Base-by-base conservation (phyloP, 495 filamentous ascomycete genomes). In the Penicillium ochrochloron region DNA sequence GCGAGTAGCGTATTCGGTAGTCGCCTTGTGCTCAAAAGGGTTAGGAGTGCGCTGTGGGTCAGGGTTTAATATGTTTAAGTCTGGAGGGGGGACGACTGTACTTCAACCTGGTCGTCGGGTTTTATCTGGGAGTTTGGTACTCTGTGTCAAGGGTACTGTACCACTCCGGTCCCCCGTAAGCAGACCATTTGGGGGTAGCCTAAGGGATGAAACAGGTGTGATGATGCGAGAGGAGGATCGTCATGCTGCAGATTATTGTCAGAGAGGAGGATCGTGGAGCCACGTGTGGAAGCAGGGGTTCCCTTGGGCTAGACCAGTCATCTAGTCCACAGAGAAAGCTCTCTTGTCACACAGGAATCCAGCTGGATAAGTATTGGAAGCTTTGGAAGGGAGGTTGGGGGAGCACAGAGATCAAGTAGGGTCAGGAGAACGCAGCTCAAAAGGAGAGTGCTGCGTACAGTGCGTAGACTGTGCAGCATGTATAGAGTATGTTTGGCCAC, bases 261-360 rank as follows among this genome's bases (percentile, higher is more conserved):
- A 6, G 31, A 31, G 59, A 29, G 31, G 50, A 55, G n/a, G 64
- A 70, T 59, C 63, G 57, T 60, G 65, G 64, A 64, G 69, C 69
- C 69, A 71, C 66, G 69, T 71, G 69, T 69, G 60, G 57, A 48
- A 52, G 53, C 52, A 55, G 57, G 63, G 48, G 19, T 46, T 25
- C 44, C 19, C 44, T 48, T 48, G 44, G 44, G 44, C 44, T 48
- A 48, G 44, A 48, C 44, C 44, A 48, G 44, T 48, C 44, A 48
- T 3, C 21, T 5, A 10, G 10, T 48, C 42, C n/a, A 48, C 44
- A 8, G n/a, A 48, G 19, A 25, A 48, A 19, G 10, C 21, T 48
- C 21, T 23, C n/a, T 44, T 14, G 44, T 25, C 14, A 25, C 44
- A 14, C 44, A 25, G 41, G 23, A 19, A 23, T 48, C 10, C 44